These are phyloP conservation scores for Metschnikowia cerradonensis DNA, from an alignment of 805 yeast genomes.

Conservation along the genomic window DNA sequence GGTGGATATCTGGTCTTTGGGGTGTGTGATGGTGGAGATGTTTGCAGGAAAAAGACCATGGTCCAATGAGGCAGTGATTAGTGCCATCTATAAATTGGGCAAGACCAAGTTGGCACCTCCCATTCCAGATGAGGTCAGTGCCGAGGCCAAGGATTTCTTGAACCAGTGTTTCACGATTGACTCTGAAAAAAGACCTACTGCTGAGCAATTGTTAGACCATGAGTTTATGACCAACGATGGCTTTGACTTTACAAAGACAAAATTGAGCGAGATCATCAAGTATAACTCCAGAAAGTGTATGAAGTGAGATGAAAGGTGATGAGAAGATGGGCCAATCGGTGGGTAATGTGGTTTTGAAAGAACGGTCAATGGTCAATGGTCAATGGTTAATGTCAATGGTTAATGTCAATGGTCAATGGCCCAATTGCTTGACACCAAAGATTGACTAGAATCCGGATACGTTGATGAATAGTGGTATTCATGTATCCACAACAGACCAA, in stretches of 20 bases:
- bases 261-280: conserved; percentile 51
- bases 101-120: conserved; percentile 90
- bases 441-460: no score
- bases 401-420: no score
- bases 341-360: no score
- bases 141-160: conserved; percentile 65
- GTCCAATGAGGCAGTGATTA: conserved; percentile 92
- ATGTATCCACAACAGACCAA: no score
- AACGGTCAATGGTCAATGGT: no score
- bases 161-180: conserved; percentile 69
- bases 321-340: no score
- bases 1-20: conserved; percentile 96
- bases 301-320: neutral
- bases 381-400: no score
- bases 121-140: conserved; percentile 83
- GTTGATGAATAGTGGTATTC: no score
- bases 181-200: conserved; percentile 88
- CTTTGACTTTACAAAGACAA: conserved; percentile 53
- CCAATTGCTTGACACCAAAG: no score
- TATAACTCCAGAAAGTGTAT: conserved; percentile 12
- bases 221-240: conserved; percentile 42
- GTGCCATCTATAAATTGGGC: conserved; percentile 88
- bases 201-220: conserved; percentile 55
- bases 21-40: conserved; percentile 97
- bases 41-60: conserved; percentile 97